Evolutionary conservation across 2,329 filamentous ascomycete species (phyloP), one percentile per base, ranked within the genome.

Genomic region (Akanthomyces dipterigenus): DNA sequence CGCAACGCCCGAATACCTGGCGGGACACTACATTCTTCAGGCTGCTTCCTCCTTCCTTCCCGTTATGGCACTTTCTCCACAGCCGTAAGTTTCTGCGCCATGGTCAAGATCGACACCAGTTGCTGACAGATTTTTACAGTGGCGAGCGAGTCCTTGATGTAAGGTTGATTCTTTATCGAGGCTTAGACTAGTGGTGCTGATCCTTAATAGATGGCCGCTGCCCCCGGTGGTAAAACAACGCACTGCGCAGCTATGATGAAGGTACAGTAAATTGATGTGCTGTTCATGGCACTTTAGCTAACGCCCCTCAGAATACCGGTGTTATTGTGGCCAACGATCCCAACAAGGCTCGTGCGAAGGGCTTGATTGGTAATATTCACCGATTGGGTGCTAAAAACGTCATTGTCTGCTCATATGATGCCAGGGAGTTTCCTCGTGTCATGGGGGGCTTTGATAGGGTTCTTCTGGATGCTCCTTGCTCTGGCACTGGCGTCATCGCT

Each of bases 331-430:
- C 95, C 72, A 99, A 99, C 80, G 95, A 99, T 84, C 87, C 90
- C 68, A 97, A 89, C 81, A 96, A 96, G 76, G 80, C 87, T 63
- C 90, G 95, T 85, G 85, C 93, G 55, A 98, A 97, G 79, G 95
- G 91, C 89, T 80, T 99, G 59, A 98, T 99, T 67, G 95, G 95
- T 78, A 97, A 99, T 79, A 91, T 98, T 64, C 93, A 98, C 78
- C 91, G 95, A 72, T 82, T 98, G 14, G 95, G 95, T 51, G 91
- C 89, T 66, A 92, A 90, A 73, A 99, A 99, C 77, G 91, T 91
- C 48, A 88, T 99, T 65, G 93, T 99, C 20, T 97, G 91, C 79
- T 93, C 96, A 78, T 92, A 98, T 75, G 93, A 96, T 71, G 95
- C 93, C 14, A 85, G 93, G 51, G 92, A 96, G 67, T 99, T 98